Percentiles rank a stretch among this genome's conserved stretches.
phyloP scores from a whole-genome alignment of 2,329 filamentous ascomycete genomes.

The Epicoccum nigrum region DNA sequence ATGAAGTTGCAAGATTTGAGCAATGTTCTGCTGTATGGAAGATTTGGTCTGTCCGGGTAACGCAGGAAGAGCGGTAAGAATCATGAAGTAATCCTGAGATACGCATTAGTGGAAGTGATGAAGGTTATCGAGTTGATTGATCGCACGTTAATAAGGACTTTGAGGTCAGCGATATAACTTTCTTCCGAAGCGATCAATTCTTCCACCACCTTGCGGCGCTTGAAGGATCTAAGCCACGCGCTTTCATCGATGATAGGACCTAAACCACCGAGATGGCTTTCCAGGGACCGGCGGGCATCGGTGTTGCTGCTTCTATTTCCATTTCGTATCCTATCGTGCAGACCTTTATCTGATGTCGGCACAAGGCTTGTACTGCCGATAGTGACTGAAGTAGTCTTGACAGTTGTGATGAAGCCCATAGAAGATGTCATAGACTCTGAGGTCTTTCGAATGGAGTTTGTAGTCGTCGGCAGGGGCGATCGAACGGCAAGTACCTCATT shows the following conservation, averaged over 20 bases:
- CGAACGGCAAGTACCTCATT: slow-evolving; percentile 19
- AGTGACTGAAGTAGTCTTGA: slow-evolving; percentile 82
- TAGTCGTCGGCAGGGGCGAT: slow-evolving; percentile 12
- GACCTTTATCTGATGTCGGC: slow-evolving; percentile 63
- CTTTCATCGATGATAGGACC: slow-evolving; percentile 66
- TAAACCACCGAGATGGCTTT: slow-evolving; percentile 57
- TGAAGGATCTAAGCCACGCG: slow-evolving; percentile 72
- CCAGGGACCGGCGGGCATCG: slow-evolving; percentile 66
- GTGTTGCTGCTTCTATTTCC: slow-evolving; percentile 66
- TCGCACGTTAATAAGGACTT: slow-evolving; percentile 82
- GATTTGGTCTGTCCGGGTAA: slow-evolving; percentile 68
- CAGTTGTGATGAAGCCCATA: slow-evolving; percentile 76
- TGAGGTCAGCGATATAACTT: slow-evolving; percentile 84
- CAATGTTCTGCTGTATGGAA: slow-evolving; percentile 79
- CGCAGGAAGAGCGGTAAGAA: slow-evolving; percentile 73
- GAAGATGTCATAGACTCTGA: slow-evolving; percentile 72
- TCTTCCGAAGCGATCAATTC: slow-evolving; percentile 88
- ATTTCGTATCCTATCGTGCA: slow-evolving; percentile 64
- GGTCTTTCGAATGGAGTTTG: slow-evolving; percentile 45
- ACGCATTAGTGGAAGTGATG: not conserved
- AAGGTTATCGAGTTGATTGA: no score
- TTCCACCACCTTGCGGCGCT: slow-evolving; percentile 79
- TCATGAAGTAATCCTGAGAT: slow-evolving; percentile 53
- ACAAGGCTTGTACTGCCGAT: slow-evolving; percentile 73
- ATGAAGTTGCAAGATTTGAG: slow-evolving; percentile 81